Evolutionary conservation across 163 green algal genomes (phyloP).

Genomic region (Chlamydomonas reinhardtii): DNA sequence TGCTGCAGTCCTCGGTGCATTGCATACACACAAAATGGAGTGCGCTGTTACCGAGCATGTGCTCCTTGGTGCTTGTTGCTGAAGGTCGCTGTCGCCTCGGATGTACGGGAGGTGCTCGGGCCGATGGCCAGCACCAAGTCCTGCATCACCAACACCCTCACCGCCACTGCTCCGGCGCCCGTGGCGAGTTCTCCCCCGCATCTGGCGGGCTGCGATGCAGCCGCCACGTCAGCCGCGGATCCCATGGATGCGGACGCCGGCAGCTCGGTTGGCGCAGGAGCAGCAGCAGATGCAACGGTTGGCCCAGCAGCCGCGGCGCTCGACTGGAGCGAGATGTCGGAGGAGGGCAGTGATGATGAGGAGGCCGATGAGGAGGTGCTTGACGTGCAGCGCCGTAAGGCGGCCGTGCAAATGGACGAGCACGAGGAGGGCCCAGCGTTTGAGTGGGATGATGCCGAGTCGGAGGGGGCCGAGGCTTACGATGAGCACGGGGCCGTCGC

Average conservation of each 20-base stretch:
- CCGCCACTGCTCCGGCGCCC: neutral
- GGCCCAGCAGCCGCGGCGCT: too few relatives aligned
- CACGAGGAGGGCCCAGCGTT: neutral
- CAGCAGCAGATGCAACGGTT: too few relatives aligned
- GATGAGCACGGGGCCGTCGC: slow-evolving; percentile 38
- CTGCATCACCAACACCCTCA: slow-evolving; percentile 28
- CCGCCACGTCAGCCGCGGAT: too few relatives aligned
- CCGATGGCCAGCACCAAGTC: slow-evolving; percentile 31
- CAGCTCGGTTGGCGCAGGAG: too few relatives aligned
- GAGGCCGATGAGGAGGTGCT: neutral
- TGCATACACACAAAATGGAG: too few relatives aligned
- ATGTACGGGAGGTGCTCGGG: slow-evolving; percentile 34
- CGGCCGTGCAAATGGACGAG: neutral
- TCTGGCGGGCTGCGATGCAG: neutral
- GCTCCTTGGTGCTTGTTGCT: neutral
- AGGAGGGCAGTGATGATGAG: neutral
- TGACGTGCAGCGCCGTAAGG: neutral
- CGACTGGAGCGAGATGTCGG: neutral
- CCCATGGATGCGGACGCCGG: too few relatives aligned
- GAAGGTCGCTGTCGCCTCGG: slow-evolving; percentile 8
- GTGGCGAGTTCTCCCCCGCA: too few relatives aligned
- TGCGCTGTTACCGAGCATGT: too few relatives aligned
- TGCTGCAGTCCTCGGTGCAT: too few relatives aligned
- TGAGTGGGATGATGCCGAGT: slow-evolving; percentile 9
- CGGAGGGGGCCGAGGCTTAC: slow-evolving; percentile 11